Base-by-base conservation (phyloP, 2,329 filamentous ascomycete genomes). In the Stagonosporopsis cucurbitacearum region DNA sequence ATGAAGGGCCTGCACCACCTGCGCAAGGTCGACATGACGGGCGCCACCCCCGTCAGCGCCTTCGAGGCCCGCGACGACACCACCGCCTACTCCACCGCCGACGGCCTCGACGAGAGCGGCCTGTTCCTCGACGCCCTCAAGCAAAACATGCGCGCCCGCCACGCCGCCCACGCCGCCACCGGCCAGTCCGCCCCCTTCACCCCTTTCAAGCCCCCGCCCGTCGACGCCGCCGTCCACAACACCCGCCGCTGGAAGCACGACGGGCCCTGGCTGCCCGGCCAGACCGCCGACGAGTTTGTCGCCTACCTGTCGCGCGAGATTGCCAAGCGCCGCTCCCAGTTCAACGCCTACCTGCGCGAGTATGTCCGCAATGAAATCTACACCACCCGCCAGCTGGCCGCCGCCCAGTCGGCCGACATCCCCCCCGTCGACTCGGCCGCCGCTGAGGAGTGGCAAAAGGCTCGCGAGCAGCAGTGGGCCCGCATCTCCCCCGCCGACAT, bases 201-300 rank as follows among this genome's bases (percentile, higher is more conserved):
- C 9, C 65, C 64, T 17, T 65, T 66, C 46, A 62, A 46, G n/a
- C 63, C 62, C 7, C 63, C 67, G 12, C 60, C 62, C 19, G 55
- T 66, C 50, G 58, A 71, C 51, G 50, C 57, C 22, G 53, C 46
- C 3, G 64, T 64, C 15, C 70, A 69, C 53, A 67, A 69, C 51
- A 64, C 58, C 33, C 65, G 56, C 36, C 77, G 84, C 67, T 87
- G 84, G 80, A 84, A 84, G 67, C 83, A 82, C 63, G 76, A 80
- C 28, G 84, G 85, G 0, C 85, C 85, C n/a, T 86, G 81, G 79
- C 71, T 87, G 26, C 79, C 81, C 13, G 81, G 81, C 13, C 81
- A 85, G 77, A 80, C 80, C 28, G 78, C 83, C 53, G 76, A 79
- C 20, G 81, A 86, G 58, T 87, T 88, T 65, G 70, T 80, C 41